Evolutionary conservation across 768 basidiomycete genomes (phyloP).

Genomic region (Gloeostereum incarnatum): DNA sequence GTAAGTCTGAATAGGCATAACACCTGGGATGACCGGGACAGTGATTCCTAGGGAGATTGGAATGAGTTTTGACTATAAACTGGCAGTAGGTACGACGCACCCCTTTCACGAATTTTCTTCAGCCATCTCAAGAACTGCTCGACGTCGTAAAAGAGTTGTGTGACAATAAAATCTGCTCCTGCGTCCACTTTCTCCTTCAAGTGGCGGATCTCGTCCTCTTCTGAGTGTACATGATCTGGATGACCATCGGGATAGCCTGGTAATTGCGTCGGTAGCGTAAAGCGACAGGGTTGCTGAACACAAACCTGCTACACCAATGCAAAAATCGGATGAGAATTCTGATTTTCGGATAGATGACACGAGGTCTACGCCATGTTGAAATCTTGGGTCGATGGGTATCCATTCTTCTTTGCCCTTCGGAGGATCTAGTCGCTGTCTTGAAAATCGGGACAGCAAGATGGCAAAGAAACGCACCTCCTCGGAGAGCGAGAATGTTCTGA

Average conservation of each 20-base stretch:
- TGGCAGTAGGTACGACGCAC: constrained; percentile 27
- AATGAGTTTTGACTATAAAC: background rate
- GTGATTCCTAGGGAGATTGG: constrained; percentile 53
- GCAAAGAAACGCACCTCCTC: constrained; percentile 57
- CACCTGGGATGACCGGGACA: constrained; percentile 87
- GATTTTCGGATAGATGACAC: constrained; percentile 79
- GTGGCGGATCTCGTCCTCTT: constrained; percentile 55
- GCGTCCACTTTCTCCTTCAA: constrained; percentile 87
- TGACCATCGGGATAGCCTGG: constrained; percentile 90
- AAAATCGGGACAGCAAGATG: constrained; percentile 1
- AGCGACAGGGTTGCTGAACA: background rate
- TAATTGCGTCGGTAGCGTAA: background rate
- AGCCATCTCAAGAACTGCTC: constrained; percentile 80
- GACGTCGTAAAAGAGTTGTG: constrained; percentile 96
- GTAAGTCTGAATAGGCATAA: constrained; percentile 98
- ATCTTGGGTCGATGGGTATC: constrained; percentile 77
- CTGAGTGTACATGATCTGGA: constrained; percentile 43
- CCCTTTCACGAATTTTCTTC: constrained; percentile 57
- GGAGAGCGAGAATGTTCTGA: constrained; percentile 82
- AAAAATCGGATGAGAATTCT: constrained; percentile 79
- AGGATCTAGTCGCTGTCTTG: constrained; percentile 49
- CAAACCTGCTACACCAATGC: constrained; percentile 89
- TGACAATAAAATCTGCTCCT: constrained; percentile 93
- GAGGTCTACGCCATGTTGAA: constrained; percentile 82
- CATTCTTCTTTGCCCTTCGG: constrained; percentile 92